These are phyloP conservation scores for Scytalidium lignicola DNA, from an alignment of 2,329 filamentous ascomycete genomes.

Conservation along the genomic window DNA sequence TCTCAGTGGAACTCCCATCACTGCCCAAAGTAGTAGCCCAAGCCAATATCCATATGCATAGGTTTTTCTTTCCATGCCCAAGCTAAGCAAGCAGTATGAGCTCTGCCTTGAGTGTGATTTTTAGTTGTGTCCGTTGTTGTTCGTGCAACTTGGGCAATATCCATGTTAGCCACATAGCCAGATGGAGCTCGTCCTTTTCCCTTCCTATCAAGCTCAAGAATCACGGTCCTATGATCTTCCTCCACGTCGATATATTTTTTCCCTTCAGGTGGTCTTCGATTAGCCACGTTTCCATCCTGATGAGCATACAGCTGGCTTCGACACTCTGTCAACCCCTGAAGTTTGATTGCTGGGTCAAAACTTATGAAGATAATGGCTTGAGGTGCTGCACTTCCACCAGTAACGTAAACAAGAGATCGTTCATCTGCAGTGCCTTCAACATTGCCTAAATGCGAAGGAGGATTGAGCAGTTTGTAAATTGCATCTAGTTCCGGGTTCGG, in stretches of 20 bases:
- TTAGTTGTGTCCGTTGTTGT: neutral
- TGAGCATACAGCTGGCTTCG: conserved; percentile 12
- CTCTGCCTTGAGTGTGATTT: neutral
- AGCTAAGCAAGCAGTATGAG: neutral
- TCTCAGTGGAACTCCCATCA: neutral
- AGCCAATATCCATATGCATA: conserved; percentile 22
- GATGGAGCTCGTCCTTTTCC: conserved; percentile 11
- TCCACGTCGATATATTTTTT: conserved; percentile 10
- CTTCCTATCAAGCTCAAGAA: conserved; percentile 15
- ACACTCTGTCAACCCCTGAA: conserved; percentile 25
- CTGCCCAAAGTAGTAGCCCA: conserved; percentile 22
- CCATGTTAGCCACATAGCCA: neutral
- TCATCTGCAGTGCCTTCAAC: conserved; percentile 42
- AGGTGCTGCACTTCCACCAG: conserved; percentile 21
- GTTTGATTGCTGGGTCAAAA: conserved; percentile 36
- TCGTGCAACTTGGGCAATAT: neutral
- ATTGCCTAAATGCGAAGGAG: conserved; percentile 29
- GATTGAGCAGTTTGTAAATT: conserved; percentile 36
- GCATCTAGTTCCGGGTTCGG: conserved; percentile 26
- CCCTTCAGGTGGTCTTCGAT: neutral
- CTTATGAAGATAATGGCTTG: conserved; percentile 36
- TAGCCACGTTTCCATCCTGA: neutral
- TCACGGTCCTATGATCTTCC: conserved; percentile 15
- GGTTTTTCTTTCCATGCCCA: conserved; percentile 21
- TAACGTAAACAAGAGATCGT: conserved; percentile 41